A percentile compares a stretch with the other conserved stretches of the same genome.
Evolutionary conservation across 768 basidiomycete species (phyloP).

Genomic region (Trametopsis cervina): DNA sequence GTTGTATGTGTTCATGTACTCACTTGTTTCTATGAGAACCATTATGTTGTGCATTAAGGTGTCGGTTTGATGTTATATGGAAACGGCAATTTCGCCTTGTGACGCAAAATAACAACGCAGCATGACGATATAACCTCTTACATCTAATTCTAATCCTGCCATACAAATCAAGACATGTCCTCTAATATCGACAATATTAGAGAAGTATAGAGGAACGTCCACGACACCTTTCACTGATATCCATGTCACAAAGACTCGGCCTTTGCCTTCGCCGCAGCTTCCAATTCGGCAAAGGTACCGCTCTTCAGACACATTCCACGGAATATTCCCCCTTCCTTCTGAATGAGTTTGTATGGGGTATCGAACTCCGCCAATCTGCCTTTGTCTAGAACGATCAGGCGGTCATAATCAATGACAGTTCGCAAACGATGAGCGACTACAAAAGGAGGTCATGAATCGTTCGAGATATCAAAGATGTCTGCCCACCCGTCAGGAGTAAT

Average conservation of each 20-base stretch:
- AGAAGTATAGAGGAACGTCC: no score
- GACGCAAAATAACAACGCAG: no score
- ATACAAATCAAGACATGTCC: no score
- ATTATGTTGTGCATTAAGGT: no score
- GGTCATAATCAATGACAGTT: constrained; percentile 78
- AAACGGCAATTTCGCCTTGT: no score
- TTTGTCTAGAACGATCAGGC: constrained; percentile 74
- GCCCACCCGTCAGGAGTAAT: constrained; percentile 63
- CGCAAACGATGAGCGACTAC: constrained; percentile 67
- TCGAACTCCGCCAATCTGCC: constrained; percentile 44
- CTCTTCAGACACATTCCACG: constrained; percentile 52
- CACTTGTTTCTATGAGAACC: no score
- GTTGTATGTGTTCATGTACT: no score
- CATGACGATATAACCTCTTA: no score
- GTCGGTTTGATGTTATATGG: no score
- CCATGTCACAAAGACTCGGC: constrained; percentile 12
- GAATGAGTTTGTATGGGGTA: constrained; percentile 43
- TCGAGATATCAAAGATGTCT: constrained; percentile 7
- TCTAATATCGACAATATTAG: no score
- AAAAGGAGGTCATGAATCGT: constrained; percentile 32
- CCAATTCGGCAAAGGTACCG: constrained; percentile 55
- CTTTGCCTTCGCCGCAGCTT: constrained; percentile 46
- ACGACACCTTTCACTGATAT: no score
- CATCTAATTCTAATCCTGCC: no score
- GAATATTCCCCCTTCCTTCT: constrained; percentile 42